Conservation (phyloP, 352 stramenopile species). For the Phytophthora sp. region DNA sequence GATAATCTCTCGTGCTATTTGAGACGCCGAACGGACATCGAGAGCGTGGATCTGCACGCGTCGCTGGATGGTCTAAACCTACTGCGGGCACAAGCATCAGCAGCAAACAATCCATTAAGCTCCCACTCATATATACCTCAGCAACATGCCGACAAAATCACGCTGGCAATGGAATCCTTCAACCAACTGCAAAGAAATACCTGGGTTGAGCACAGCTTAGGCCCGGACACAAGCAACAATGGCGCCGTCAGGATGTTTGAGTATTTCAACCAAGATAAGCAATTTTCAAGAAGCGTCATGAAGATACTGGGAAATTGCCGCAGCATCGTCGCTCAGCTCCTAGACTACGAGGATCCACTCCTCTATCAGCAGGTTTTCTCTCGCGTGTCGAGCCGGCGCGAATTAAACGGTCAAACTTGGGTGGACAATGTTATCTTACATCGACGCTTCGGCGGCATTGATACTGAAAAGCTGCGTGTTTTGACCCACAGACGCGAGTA, state of each 20-base stretch:
- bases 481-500: conserved; percentile 68
- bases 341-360: conserved; percentile 55
- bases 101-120: background rate
- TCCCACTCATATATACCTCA: conserved; percentile 44
- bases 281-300: conserved; percentile 65
- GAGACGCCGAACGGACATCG: conserved; percentile 3
- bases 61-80: conserved; percentile 39
- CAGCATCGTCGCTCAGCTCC: conserved; percentile 40
- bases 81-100: background rate
- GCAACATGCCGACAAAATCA: conserved; percentile 64
- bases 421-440: conserved; percentile 53
- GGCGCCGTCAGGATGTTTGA: conserved; percentile 49
- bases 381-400: conserved; percentile 41
- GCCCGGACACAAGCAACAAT: conserved; percentile 20
- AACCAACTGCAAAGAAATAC: conserved; percentile 60
- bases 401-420: conserved; percentile 63
- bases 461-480: conserved; percentile 24
- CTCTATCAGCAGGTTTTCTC: conserved; percentile 64
- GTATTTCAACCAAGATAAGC: conserved; percentile 33
- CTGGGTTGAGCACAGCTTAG: conserved; percentile 39
- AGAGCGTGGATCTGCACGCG: conserved; percentile 36
- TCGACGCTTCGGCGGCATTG: conserved; percentile 16
- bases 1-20: conserved; percentile 3
- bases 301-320: conserved; percentile 47
- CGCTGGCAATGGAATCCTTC: conserved; percentile 68